Percentiles rank a stretch among this genome's conserved stretches.
phyloP scores from a whole-genome alignment of 2,329 filamentous ascomycete species.

The Penicillium sp. region DNA sequence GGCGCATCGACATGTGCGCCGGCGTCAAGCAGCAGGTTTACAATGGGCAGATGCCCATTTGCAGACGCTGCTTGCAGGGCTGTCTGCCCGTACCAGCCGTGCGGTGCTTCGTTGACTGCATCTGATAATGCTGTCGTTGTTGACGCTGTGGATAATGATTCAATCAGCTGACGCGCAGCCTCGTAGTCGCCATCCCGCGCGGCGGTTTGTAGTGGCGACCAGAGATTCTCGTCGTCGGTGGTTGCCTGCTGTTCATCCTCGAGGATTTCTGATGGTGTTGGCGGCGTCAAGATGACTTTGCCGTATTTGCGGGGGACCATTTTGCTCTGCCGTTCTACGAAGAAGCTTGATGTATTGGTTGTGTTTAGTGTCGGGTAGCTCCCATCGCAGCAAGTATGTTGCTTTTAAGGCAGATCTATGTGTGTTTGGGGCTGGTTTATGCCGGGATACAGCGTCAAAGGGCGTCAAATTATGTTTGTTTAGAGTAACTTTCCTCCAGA shows the following conservation, averaged over 20 bases:
- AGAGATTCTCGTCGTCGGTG: constrained; percentile 11
- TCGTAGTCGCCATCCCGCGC: constrained; percentile 17
- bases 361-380: too few relatives aligned
- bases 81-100: constrained; percentile 13
- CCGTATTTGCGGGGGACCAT: constrained; percentile 10
- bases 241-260: constrained; percentile 1
- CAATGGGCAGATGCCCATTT: constrained; percentile 32
- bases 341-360: too few relatives aligned
- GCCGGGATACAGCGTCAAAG: too few relatives aligned
- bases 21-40: constrained; percentile 31
- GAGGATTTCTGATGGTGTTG: constrained; percentile 6
- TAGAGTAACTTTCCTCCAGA: too few relatives aligned
- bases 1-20: constrained; percentile 16
- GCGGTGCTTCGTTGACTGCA: constrained; percentile 16
- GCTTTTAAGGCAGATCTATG: too few relatives aligned
- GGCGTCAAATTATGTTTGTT: too few relatives aligned
- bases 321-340: too few relatives aligned
- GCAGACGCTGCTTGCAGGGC: constrained; percentile 27
- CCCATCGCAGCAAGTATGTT: too few relatives aligned
- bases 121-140: not conserved
- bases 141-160: not conserved
- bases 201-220: constrained; percentile 19
- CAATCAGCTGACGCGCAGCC: constrained; percentile 16
- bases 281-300: constrained; percentile 8
- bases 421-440: too few relatives aligned